phyloP scores from a whole-genome alignment of 1,284 basidiomycete species.

The Ceratobasidium sp. region DNA sequence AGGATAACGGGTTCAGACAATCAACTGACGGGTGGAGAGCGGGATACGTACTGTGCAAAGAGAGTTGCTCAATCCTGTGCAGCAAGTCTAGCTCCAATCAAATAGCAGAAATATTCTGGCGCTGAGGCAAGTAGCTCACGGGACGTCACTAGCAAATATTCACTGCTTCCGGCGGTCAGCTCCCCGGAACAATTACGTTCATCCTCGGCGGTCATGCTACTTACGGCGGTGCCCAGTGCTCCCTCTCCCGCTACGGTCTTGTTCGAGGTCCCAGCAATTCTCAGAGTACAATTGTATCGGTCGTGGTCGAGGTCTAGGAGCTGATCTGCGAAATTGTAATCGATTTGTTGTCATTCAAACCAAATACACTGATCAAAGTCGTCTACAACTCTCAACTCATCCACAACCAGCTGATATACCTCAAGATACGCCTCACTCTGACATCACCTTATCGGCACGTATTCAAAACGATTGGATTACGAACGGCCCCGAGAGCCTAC shows the following conservation, averaged over 20 bases:
- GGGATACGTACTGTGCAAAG: constrained; percentile 26
- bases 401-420: constrained; percentile 8
- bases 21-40: constrained; percentile 1
- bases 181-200: constrained; percentile 32
- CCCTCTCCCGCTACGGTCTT: neutral
- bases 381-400: neutral
- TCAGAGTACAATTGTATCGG: neutral
- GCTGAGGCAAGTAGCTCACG: constrained; percentile 7
- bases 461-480: constrained; percentile 1
- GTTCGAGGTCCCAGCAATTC: neutral
- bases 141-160: constrained; percentile 30
- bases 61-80: constrained; percentile 7
- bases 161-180: constrained; percentile 32
- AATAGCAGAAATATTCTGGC: neutral
- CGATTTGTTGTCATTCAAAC: constrained; percentile 24
- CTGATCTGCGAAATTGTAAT: constrained; percentile 20
- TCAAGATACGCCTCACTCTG: neutral
- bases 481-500: neutral
- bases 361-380: constrained; percentile 24
- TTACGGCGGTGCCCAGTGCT: constrained; percentile 26
- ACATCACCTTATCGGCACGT: constrained; percentile 2
- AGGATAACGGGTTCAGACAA: constrained; percentile 19
- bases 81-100: neutral
- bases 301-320: constrained; percentile 10
- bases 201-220: neutral